Evolutionary conservation across 2,329 filamentous ascomycete species (phyloP).

Genomic region (Diaporthe sp.): DNA sequence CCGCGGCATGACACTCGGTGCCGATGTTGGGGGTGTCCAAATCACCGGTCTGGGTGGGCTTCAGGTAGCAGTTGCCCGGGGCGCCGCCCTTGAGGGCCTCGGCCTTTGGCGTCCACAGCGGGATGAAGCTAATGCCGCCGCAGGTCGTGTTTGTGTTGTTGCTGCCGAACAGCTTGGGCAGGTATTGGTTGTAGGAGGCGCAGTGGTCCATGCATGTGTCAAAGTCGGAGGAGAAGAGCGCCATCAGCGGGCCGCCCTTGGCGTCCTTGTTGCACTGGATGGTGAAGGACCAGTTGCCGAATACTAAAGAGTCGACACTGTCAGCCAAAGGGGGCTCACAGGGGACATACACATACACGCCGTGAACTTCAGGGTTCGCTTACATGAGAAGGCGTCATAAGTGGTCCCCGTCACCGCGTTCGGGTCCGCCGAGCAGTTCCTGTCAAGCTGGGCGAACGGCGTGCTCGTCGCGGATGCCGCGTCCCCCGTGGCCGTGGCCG

Average conservation of each 20-base stretch:
- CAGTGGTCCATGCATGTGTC: constrained; percentile 60
- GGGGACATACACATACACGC: background rate
- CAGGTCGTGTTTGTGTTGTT: constrained; percentile 48
- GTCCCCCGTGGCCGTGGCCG: constrained; percentile 34
- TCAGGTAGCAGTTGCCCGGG: constrained; percentile 58
- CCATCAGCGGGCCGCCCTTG: constrained; percentile 48
- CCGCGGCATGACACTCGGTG: constrained; percentile 49
- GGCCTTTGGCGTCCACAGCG: constrained; percentile 52
- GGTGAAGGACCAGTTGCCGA: constrained; percentile 48
- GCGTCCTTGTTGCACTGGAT: constrained; percentile 57
- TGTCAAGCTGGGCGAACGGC: constrained; percentile 47
- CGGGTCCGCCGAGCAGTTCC: constrained; percentile 51
- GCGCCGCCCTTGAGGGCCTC: constrained; percentile 46
- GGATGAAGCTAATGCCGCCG: constrained; percentile 53
- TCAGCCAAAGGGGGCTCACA: no score
- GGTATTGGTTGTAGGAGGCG: constrained; percentile 50
- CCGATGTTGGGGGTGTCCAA: constrained; percentile 47
- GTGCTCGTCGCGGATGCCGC: constrained; percentile 41
- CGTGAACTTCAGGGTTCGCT: constrained; percentile 34
- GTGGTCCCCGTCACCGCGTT: constrained; percentile 48
- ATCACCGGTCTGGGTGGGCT: constrained; percentile 46
- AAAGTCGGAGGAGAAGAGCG: constrained; percentile 55
- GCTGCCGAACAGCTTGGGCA: constrained; percentile 41
- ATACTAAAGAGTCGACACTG: constrained; percentile 45
- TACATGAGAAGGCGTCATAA: constrained; percentile 52